Evolutionary conservation across 2,329 filamentous ascomycete genomes (phyloP).

Genomic region (Daldinia sp.): DNA sequence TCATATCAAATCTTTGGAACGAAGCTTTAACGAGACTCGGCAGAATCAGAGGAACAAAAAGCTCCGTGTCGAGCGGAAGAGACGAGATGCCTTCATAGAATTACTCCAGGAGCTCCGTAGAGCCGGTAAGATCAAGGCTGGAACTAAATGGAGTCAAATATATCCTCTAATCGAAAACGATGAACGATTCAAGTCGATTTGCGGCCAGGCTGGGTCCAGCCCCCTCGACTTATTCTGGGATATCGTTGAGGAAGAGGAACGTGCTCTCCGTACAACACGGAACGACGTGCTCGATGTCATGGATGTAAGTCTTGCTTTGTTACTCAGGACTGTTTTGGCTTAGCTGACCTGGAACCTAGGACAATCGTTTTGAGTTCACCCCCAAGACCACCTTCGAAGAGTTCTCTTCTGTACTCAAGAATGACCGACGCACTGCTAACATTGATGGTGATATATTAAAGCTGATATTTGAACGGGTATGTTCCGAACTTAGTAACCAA

Average conservation of each 20-base stretch:
- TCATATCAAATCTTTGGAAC: slow-evolving; percentile 93
- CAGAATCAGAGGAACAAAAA: slow-evolving; percentile 89
- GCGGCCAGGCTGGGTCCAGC: slow-evolving; percentile 85
- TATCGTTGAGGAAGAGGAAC: slow-evolving; percentile 91
- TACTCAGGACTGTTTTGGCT: neutral
- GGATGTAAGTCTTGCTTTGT: slow-evolving; percentile 70
- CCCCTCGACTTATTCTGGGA: slow-evolving; percentile 97
- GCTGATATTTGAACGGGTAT: slow-evolving; percentile 85
- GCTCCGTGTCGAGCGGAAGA: slow-evolving; percentile 84
- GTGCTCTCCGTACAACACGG: slow-evolving; percentile 80
- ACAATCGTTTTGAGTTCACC: slow-evolving; percentile 91
- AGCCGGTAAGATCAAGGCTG: slow-evolving; percentile 86
- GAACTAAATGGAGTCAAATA: slow-evolving; percentile 89
- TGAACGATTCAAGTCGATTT: slow-evolving; percentile 83
- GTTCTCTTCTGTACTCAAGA: slow-evolving; percentile 83
- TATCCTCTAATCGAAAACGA: slow-evolving; percentile 81
- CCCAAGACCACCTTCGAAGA: slow-evolving; percentile 89
- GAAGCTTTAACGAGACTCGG: slow-evolving; percentile 88
- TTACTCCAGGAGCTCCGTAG: slow-evolving; percentile 80
- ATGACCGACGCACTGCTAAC: slow-evolving; percentile 88
- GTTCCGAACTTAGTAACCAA: slow-evolving; percentile 45
- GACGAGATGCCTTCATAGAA: slow-evolving; percentile 82
- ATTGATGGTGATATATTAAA: slow-evolving; percentile 83
- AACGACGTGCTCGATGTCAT: slow-evolving; percentile 90
- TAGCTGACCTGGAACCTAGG: slow-evolving; percentile 66